A percentile compares a stretch with the other conserved stretches of the same genome.
Evolutionary conservation across 495 filamentous ascomycete genomes (phyloP).

Genomic region (Trichoderma reesei): DNA sequence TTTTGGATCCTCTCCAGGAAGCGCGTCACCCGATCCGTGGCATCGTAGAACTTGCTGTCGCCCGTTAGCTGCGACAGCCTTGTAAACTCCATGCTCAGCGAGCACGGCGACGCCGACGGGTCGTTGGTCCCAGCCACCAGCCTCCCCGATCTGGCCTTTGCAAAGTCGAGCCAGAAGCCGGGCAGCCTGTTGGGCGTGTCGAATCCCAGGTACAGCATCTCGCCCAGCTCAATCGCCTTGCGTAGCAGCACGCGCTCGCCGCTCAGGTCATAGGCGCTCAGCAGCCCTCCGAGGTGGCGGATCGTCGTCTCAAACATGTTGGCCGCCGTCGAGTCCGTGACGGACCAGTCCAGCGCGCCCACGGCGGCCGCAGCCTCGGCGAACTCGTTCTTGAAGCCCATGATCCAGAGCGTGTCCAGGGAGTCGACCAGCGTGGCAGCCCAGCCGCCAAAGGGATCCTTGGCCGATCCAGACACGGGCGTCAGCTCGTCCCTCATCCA

Average conservation of each 20-base stretch:
- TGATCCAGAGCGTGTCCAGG: conserved; percentile 77
- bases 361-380: conserved; percentile 58
- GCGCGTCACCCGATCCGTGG: conserved; percentile 64
- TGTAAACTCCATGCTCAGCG: conserved; percentile 74
- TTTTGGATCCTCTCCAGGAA: conserved; percentile 58
- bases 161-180: conserved; percentile 54
- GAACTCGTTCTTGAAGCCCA: conserved; percentile 70
- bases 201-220: conserved; percentile 71
- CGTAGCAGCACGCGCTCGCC: conserved; percentile 50
- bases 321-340: conserved; percentile 38
- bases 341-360: conserved; percentile 64
- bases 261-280: conserved; percentile 70
- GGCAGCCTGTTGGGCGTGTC: conserved; percentile 88
- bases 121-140: conserved; percentile 45
- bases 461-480: conserved; percentile 46
- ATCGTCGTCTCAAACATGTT: conserved; percentile 69
- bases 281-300: conserved; percentile 63
- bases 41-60: conserved; percentile 75
- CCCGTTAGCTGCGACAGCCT: conserved; percentile 71
- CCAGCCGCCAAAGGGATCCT: conserved; percentile 69
- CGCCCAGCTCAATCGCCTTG: conserved; percentile 69
- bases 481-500: conserved; percentile 71
- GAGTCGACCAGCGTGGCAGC: conserved; percentile 72
- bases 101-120: conserved; percentile 63
- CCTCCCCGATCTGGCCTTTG: conserved; percentile 69